Evolutionary conservation across 192 early-diverging fungal genomes (phyloP).

Genomic region (Entomortierella beljakovae): DNA sequence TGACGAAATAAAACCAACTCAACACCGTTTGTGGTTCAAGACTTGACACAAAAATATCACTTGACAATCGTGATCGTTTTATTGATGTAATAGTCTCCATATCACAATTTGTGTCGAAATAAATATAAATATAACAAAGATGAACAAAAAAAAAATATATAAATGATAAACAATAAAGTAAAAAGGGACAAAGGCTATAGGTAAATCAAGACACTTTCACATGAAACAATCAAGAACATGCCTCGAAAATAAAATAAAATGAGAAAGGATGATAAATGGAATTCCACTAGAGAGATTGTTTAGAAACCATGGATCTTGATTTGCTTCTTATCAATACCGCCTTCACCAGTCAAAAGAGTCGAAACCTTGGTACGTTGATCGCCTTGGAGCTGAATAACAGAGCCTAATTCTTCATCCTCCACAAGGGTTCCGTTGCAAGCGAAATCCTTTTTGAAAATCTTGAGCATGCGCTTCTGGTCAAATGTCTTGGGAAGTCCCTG

Average conservation of each 20-base stretch:
- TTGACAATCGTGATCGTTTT: slow-evolving; percentile 6
- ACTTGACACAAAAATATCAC: neutral
- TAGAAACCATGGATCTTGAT: slow-evolving; percentile 99
- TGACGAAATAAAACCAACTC: too few relatives aligned
- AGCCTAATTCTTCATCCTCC: slow-evolving; percentile 90
- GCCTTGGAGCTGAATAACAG: slow-evolving; percentile 94
- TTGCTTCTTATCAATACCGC: slow-evolving; percentile 86
- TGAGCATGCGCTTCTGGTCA: slow-evolving; percentile 92
- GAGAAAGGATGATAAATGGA: too few relatives aligned
- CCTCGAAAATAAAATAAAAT: too few relatives aligned
- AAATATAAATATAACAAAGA: slow-evolving; percentile 1
- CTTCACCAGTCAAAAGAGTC: slow-evolving; percentile 75
- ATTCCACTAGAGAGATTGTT: slow-evolving; percentile 12
- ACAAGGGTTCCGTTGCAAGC: slow-evolving; percentile 97
- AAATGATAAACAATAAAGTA: too few relatives aligned
- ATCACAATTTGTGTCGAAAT: too few relatives aligned
- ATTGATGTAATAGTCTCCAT: slow-evolving; percentile 5
- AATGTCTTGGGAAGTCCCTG: slow-evolving; percentile 89
- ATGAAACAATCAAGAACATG: too few relatives aligned
- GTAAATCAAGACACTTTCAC: too few relatives aligned
- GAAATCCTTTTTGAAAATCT: slow-evolving; percentile 97
- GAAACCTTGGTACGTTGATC: slow-evolving; percentile 91
- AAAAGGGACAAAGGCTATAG: too few relatives aligned
- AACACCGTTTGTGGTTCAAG: too few relatives aligned
- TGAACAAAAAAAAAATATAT: slow-evolving; percentile 3